phyloP scores from a whole-genome alignment of 2,329 filamentous ascomycete genomes.

The Arthrobotrys entomopaga region DNA sequence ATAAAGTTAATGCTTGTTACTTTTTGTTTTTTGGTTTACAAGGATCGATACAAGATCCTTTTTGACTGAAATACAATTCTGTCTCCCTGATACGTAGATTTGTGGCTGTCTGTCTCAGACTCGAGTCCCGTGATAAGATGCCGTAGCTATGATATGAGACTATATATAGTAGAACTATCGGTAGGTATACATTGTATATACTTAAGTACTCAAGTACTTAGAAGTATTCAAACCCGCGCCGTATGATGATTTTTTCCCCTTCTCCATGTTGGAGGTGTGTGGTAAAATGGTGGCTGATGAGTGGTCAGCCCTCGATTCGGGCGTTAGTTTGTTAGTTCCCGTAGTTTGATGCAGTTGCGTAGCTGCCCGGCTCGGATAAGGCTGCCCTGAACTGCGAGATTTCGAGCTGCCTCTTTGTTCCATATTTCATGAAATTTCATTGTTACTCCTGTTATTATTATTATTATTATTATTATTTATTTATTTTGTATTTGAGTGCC shows the following conservation, averaged over 20 bases:
- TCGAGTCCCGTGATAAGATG: constrained; percentile 8
- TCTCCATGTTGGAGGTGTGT: constrained; percentile 10
- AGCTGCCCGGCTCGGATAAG: constrained; percentile 55
- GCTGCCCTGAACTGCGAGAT: constrained; percentile 34
- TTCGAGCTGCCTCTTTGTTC: too few species aligned
- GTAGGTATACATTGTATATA: too few species aligned
- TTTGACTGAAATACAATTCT: not conserved
- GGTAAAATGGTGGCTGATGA: constrained; percentile 24
- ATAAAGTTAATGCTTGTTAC: too few species aligned
- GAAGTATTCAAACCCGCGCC: too few species aligned
- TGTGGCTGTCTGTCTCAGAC: not conserved
- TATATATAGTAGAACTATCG: too few species aligned
- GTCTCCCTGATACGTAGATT: not conserved
- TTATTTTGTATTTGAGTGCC: too few species aligned
- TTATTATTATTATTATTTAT: too few species aligned
- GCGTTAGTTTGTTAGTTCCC: too few species aligned
- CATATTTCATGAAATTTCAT: constrained; percentile 4
- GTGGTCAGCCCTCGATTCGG: too few species aligned
- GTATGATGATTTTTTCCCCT: too few species aligned
- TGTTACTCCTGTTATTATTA: too few species aligned
- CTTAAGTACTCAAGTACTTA: too few species aligned
- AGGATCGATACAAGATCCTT: not conserved
- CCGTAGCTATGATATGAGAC: constrained; percentile 11
- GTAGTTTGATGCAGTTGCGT: not conserved
- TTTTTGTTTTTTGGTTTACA: not conserved